Percentiles rank a stretch among this genome's conserved stretches.
Evolutionary conservation across 257 asterid genomes (phyloP).

Genomic region (Fraxinus americana): DNA sequence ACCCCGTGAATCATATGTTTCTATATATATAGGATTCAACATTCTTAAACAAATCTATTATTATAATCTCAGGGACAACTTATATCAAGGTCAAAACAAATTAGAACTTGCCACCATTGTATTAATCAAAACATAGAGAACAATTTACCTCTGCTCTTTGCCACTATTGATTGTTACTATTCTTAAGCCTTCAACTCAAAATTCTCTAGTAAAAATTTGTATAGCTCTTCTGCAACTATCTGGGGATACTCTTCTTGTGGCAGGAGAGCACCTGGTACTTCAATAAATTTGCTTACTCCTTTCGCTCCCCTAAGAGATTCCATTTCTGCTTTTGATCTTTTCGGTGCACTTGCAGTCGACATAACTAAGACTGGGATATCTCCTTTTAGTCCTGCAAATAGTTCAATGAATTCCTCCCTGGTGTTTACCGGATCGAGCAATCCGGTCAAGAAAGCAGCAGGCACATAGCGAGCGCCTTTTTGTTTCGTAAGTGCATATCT

Average conservation of each 20-base stretch:
- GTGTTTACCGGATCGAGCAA: conserved; percentile 84
- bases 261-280: conserved; percentile 84
- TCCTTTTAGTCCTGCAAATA: conserved; percentile 69
- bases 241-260: conserved; percentile 95
- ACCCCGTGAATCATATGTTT: not conserved
- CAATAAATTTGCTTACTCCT: conserved; percentile 73
- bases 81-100: conserved; percentile 12
- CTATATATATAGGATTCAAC: conserved; percentile 6
- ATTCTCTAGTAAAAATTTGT: conserved; percentile 61
- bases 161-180: conserved; percentile 1
- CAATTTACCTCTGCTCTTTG: conserved; percentile 34
- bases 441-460: conserved; percentile 96
- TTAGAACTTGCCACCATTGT: not conserved
- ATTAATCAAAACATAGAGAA: conserved; percentile 11
- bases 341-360: conserved; percentile 66
- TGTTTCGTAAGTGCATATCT: conserved; percentile 72
- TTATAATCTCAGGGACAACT: not conserved
- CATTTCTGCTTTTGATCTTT: conserved; percentile 97
- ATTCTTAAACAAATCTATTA: not conserved
- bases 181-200: conserved; percentile 38
- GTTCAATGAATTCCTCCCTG: conserved; percentile 74
- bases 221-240: conserved; percentile 73
- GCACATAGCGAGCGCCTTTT: conserved; percentile 89
- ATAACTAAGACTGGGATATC: conserved; percentile 65
- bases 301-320: conserved; percentile 83